Conservation (phyloP, 1,284 basidiomycete species). For the Pulchroboletus neoregius region DNA sequence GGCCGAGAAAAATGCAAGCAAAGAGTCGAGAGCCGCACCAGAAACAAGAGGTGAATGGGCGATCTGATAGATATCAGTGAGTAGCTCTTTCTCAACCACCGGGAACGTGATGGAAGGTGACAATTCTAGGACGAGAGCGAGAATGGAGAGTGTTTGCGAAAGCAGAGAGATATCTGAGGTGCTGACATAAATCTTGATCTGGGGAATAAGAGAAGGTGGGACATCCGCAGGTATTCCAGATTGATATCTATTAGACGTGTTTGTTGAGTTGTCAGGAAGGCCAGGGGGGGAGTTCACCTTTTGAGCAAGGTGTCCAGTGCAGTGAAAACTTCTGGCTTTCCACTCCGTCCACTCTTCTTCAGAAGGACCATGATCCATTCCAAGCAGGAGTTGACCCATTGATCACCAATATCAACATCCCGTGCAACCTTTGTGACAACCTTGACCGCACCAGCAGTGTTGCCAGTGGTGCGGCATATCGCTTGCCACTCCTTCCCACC, state of each 20-base stretch:
- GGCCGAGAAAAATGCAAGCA: slow-evolving; percentile 76
- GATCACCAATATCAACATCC: slow-evolving; percentile 62
- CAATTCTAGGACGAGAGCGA: slow-evolving; percentile 68
- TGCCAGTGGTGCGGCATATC: slow-evolving; percentile 75
- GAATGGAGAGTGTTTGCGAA: slow-evolving; percentile 67
- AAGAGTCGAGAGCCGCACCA: slow-evolving; percentile 70
- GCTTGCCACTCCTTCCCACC: slow-evolving; percentile 74
- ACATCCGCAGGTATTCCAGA: slow-evolving; percentile 58
- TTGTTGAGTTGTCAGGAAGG: slow-evolving; percentile 11
- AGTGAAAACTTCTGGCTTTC: slow-evolving; percentile 79
- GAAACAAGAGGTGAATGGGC: slow-evolving; percentile 77
- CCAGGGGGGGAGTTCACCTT: slow-evolving; percentile 42
- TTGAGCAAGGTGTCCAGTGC: slow-evolving; percentile 73
- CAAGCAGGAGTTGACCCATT: slow-evolving; percentile 78
- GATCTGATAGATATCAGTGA: slow-evolving; percentile 66
- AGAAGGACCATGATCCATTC: slow-evolving; percentile 77
- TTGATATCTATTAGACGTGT: slow-evolving; percentile 50
- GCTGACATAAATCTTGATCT: slow-evolving; percentile 72
- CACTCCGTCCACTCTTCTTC: slow-evolving; percentile 73
- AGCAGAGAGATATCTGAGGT: slow-evolving; percentile 74
- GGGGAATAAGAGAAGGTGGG: slow-evolving; percentile 60
- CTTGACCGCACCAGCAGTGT: slow-evolving; percentile 66
- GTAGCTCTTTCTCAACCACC: slow-evolving; percentile 65
- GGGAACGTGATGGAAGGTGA: slow-evolving; percentile 66
- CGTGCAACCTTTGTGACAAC: slow-evolving; percentile 70